Base-by-base conservation (phyloP, 208 protist species). In the Leishmania lainsoni region DNA sequence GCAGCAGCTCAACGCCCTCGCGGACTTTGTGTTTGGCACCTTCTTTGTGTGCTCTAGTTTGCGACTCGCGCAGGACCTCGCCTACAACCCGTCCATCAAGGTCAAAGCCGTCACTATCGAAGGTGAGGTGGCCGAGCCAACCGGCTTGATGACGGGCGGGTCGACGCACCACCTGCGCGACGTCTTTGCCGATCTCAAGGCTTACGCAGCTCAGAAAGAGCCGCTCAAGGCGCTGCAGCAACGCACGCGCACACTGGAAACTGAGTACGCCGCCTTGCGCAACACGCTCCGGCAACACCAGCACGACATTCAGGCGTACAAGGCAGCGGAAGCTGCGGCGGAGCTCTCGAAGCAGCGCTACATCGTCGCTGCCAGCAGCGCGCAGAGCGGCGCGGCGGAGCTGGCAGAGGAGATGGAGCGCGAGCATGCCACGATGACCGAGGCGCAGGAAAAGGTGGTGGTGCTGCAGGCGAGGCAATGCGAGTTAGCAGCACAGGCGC, bases 91-190 rank as follows among this genome's bases (percentile, higher is more conserved):
- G 32, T 61, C 75, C 0, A 89, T 99, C 26, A 80, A 83, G 20
- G 79, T 86, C 26, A 95, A 97, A 69, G 94, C 98, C 22, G 99
- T 99, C n/a, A 99, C 99, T 3, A 79, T 99, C 8, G 98, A 99
- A 3, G 99, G 99, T 49, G 99, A 99, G 75, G 87, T 99, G 39
- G 99, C 98, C 73, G 98, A 99, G 88, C 99, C 99, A 17, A 84
- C 84, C 29, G 99, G 99, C 49, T 98, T 99, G 29, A 91, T 99
- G 35, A 99, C 99, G 10, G 99, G 99, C 80, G 98, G 98, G 20
- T 92, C 97, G n/a, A 93, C 86, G 49, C 80, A 81, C 56, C 87
- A 92, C 68, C 80, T 97, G 52, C 92, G 88, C 20, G 87, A 98
- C 81, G 78, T 95, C 42, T 94, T 97, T 70, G 87, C 85, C 6